A percentile compares a stretch with the other conserved stretches of the same genome.
Conservation (phyloP, 352 stramenopile species). For the Peronosclerospora sorghi region DNA sequence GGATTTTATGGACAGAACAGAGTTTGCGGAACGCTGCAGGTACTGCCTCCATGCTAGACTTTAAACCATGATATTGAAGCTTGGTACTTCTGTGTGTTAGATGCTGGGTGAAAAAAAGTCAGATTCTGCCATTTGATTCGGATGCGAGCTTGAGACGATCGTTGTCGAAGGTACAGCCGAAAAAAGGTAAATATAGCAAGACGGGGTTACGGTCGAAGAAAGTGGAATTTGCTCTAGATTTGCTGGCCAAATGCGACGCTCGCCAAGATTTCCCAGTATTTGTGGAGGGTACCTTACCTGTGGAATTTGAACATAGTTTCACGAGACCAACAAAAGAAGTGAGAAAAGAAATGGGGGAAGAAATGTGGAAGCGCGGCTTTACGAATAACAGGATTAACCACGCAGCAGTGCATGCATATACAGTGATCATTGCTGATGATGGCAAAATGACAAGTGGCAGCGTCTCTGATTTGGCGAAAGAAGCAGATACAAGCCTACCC, state of each 20-base stretch:
- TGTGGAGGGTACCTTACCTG: conserved; percentile 31
- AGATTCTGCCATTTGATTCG: conserved; percentile 26
- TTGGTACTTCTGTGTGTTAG: conserved; percentile 6
- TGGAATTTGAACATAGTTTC: conserved; percentile 16
- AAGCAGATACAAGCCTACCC: not conserved
- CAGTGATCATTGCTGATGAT: not conserved
- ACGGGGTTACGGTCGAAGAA: not conserved
- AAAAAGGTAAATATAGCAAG: conserved; percentile 5
- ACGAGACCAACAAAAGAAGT: conserved; percentile 18
- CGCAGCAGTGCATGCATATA: conserved; percentile 17
- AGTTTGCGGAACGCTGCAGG: conserved; percentile 22
- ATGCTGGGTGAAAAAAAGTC: conserved; percentile 37
- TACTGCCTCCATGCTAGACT: not conserved
- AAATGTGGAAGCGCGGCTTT: conserved; percentile 32
- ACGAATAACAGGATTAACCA: conserved; percentile 33
- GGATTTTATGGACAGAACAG: conserved; percentile 39
- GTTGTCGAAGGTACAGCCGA: conserved; percentile 5
- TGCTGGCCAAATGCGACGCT: conserved; percentile 25
- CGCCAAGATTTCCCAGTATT: conserved; percentile 41
- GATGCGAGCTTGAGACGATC: conserved; percentile 10
- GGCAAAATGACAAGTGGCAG: not conserved
- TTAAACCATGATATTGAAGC: not conserved
- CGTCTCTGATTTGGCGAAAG: not conserved
- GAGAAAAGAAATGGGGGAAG: conserved; percentile 25
- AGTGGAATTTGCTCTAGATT: conserved; percentile 23